These are phyloP conservation scores for Digitaria exilis DNA, from an alignment of 202 grass and related monocot species.

Conservation along the genomic window DNA sequence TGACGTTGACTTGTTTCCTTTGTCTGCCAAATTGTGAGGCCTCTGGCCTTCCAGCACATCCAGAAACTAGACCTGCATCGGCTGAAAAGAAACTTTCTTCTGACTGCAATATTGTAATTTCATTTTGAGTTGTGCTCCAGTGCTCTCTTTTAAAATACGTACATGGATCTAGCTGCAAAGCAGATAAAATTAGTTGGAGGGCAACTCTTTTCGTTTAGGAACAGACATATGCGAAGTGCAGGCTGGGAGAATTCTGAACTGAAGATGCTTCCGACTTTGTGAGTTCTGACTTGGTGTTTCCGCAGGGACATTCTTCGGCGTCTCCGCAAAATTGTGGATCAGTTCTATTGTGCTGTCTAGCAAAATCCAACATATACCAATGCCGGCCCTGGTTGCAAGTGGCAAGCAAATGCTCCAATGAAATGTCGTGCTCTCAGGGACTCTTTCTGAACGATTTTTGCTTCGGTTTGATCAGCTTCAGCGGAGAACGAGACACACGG, in stretches of 20 bases:
- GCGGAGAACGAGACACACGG: background rate
- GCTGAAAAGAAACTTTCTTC: background rate
- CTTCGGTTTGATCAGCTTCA: constrained; percentile 45
- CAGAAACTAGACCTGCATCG: background rate
- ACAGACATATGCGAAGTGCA: background rate
- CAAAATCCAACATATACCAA: constrained; percentile 14
- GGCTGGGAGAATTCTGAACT: constrained; percentile 5
- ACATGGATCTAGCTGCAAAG: background rate
- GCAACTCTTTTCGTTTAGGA: background rate
- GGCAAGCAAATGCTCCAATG: constrained; percentile 11
- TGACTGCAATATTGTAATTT: background rate
- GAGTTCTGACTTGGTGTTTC: constrained; percentile 42
- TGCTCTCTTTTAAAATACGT: background rate
- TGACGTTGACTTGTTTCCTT: background rate
- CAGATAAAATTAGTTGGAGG: background rate
- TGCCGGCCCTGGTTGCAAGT: constrained; percentile 22
- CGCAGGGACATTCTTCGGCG: constrained; percentile 27
- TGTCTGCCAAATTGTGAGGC: background rate
- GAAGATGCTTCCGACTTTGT: background rate
- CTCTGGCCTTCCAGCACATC: background rate
- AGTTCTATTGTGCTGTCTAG: background rate
- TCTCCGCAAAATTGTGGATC: constrained; percentile 23
- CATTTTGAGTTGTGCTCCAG: background rate
- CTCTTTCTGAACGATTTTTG: constrained; percentile 25
- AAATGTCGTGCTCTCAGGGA: constrained; percentile 1